Percentiles rank a stretch among this genome's conserved stretches.
Conservation (phyloP, 306 rosid species). For the Oxytropis ochrocephala region DNA sequence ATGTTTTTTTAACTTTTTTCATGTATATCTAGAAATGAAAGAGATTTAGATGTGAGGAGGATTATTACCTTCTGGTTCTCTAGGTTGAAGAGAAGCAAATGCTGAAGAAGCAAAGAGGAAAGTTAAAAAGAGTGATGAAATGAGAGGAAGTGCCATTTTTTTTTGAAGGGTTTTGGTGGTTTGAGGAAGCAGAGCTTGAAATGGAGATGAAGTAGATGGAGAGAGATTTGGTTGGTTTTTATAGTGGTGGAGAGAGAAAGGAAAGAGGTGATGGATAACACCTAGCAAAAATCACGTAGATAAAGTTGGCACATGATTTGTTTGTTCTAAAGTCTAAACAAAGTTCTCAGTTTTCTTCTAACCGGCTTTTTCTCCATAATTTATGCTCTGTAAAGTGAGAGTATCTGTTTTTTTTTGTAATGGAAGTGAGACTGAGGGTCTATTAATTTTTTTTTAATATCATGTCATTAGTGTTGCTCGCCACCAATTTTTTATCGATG, state of each 20-base stretch:
- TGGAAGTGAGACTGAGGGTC: too few relatives aligned
- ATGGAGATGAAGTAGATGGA: neutral
- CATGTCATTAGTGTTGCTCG: too few relatives aligned
- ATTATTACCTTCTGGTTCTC: slow-evolving; percentile 61
- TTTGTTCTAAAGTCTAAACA: slow-evolving; percentile 12
- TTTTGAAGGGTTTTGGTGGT: slow-evolving; percentile 17
- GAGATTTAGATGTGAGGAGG: neutral
- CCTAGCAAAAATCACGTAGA: slow-evolving; percentile 45
- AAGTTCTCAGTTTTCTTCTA: neutral
- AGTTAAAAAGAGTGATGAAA: slow-evolving; percentile 29
- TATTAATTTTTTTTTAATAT: too few relatives aligned
- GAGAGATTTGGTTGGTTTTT: slow-evolving; percentile 29
- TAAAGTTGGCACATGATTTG: neutral
- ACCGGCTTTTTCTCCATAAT: slow-evolving; percentile 53
- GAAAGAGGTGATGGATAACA: slow-evolving; percentile 9
- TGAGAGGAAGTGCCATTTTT: slow-evolving; percentile 46
- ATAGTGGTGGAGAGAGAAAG: slow-evolving; percentile 22
- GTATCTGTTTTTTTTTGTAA: neutral
- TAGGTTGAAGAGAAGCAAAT: slow-evolving; percentile 38
- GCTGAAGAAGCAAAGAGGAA: slow-evolving; percentile 39
- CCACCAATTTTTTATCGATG: too few relatives aligned
- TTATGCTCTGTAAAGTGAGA: slow-evolving; percentile 23
- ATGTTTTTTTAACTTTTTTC: too few relatives aligned
- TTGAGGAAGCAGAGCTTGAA: slow-evolving; percentile 3
- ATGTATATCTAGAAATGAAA: too few relatives aligned